Percentiles rank a stretch among this genome's conserved stretches.
Evolutionary conservation across 352 stramenopile genomes (phyloP).

Genomic region (Sclerospora graminicola): DNA sequence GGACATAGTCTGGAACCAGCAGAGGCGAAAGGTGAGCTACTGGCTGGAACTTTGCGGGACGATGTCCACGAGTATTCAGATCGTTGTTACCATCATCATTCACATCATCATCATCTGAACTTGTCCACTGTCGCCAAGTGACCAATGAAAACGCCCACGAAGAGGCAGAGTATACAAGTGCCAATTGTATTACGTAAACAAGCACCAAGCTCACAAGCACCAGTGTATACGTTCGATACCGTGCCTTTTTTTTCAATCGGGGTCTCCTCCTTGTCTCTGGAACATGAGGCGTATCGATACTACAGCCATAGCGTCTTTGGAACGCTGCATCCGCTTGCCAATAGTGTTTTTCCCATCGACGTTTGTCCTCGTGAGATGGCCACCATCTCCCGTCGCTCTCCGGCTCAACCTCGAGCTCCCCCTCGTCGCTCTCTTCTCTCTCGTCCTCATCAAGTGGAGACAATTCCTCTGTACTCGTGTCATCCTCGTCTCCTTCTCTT

Average conservation of each 20-base stretch:
- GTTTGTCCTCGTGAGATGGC: slow-evolving; percentile 18
- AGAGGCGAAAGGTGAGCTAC: not conserved
- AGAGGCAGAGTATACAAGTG: slow-evolving; percentile 18
- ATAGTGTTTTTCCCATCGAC: slow-evolving; percentile 22
- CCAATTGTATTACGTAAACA: slow-evolving; percentile 20
- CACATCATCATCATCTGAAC: not conserved
- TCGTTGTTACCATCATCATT: not conserved
- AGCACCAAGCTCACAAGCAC: slow-evolving; percentile 24
- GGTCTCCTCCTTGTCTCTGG: slow-evolving; percentile 20
- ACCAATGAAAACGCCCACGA: slow-evolving; percentile 26
- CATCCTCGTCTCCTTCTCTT: not conserved
- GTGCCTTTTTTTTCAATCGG: slow-evolving; percentile 9
- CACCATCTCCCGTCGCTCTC: slow-evolving; percentile 28
- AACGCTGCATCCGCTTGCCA: slow-evolving; percentile 14
- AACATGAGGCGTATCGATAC: slow-evolving; percentile 26
- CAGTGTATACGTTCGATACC: slow-evolving; percentile 17
- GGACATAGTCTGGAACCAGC: slow-evolving; percentile 17
- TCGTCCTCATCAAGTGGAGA: too few relatives aligned
- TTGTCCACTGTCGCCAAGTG: slow-evolving; percentile 5
- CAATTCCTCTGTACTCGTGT: too few relatives aligned
- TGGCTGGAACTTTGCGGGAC: not conserved
- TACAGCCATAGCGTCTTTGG: slow-evolving; percentile 18
- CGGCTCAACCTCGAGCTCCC: slow-evolving; percentile 11
- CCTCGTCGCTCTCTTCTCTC: slow-evolving; percentile 17
- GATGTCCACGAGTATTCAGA: not conserved